phyloP scores from a whole-genome alignment of 164 flowering plant genomes.

The Magnolia changhungtana region DNA sequence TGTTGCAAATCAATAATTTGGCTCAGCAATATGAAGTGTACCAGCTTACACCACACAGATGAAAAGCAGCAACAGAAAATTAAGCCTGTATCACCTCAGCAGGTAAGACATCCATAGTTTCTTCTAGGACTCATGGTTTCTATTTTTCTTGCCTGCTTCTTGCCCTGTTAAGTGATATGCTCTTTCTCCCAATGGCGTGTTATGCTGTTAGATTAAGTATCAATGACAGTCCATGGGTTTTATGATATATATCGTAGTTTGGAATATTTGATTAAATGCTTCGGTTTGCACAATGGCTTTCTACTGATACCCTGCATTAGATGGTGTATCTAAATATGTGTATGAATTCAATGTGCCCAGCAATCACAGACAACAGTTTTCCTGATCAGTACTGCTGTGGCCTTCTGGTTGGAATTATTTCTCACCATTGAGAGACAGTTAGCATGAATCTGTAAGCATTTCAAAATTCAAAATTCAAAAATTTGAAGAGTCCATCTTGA shows the following conservation, averaged over 20 bases:
- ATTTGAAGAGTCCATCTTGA: too few relatives aligned
- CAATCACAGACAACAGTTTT: too few relatives aligned
- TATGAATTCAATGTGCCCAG: too few relatives aligned
- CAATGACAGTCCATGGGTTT: not conserved
- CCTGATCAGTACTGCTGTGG: too few relatives aligned
- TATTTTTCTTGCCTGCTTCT: not conserved
- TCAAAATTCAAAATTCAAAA: too few relatives aligned
- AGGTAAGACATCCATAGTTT: constrained; percentile 39
- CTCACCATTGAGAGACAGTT: too few relatives aligned
- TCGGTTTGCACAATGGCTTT: not conserved
- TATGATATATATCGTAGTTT: not conserved
- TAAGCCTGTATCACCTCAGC: constrained; percentile 38
- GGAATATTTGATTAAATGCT: not conserved
- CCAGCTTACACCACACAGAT: constrained; percentile 19
- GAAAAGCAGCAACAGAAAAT: constrained; percentile 27
- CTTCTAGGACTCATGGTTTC: not conserved
- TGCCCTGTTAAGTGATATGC: not conserved
- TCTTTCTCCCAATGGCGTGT: not conserved
- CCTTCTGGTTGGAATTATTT: too few relatives aligned
- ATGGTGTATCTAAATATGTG: too few relatives aligned
- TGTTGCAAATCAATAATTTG: constrained; percentile 61
- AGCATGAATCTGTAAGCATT: too few relatives aligned
- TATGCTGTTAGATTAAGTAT: not conserved
- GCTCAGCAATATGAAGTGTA: constrained; percentile 50
- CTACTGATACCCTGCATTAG: not conserved